phyloP scores from a whole-genome alignment of 148 eudicot species.

The Vaccinium myrtillus region DNA sequence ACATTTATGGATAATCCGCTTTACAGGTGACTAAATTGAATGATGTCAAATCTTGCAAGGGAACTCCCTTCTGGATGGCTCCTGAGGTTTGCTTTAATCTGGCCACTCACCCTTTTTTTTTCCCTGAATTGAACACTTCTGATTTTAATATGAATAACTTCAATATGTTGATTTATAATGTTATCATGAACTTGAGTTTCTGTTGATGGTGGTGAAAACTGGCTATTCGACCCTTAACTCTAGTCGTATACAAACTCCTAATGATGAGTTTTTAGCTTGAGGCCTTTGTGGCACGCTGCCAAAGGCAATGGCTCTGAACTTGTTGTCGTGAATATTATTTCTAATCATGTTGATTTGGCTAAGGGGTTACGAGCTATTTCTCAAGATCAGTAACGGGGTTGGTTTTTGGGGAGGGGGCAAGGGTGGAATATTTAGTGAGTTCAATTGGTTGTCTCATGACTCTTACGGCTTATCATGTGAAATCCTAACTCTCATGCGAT shows the following conservation, averaged over 20 bases:
- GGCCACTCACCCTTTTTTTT: slow-evolving; percentile 9
- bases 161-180: background rate
- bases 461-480: background rate
- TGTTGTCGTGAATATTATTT: background rate
- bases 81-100: slow-evolving; percentile 68
- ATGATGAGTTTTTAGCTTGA: background rate
- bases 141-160: background rate
- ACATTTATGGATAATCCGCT: slow-evolving; percentile 11
- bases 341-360: background rate
- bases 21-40: slow-evolving; percentile 62
- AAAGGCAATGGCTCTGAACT: background rate
- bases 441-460: background rate
- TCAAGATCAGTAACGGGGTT: background rate
- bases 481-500: background rate
- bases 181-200: background rate
- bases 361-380: background rate
- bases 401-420: background rate
- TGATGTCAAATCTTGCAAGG: slow-evolving; percentile 65
- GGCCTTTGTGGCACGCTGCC: background rate
- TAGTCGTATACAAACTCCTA: background rate
- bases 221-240: background rate
- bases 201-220: background rate
- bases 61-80: slow-evolving; percentile 75
- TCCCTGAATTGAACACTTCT: background rate
- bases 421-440: background rate